Evolutionary conservation across 768 basidiomycete species (phyloP), one percentile per base, ranked within the genome.

Genomic region (Lactarius trivialis): DNA sequence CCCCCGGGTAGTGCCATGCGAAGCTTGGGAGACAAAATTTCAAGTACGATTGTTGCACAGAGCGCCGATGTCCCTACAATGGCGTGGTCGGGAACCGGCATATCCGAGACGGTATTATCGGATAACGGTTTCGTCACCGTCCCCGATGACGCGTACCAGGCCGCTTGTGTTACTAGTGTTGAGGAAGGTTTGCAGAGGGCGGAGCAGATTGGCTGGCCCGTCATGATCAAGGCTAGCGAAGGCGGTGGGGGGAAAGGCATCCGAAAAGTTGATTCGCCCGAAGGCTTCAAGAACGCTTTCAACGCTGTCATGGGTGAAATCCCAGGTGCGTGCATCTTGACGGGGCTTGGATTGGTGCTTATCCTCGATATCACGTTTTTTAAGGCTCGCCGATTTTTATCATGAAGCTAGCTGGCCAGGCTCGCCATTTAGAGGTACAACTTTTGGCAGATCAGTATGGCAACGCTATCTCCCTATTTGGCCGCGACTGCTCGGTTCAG

Each of bases 171-270:
- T 7, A 87, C 83, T 52, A 82, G 76, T 45, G 92, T 94, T 49
- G 93, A 93, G 72, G 87, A 97, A 66, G 97, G 97, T 24, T 72
- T 98, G 60, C 75, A 78, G 65, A 85, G 81, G 70, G 91, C 96
- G 0, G 87, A 93, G 72, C 76, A 85, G 71, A 97, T 99, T 55
- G 95, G 96, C 12, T 98, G 84, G 81, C 97, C 97, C 0, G 85
- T 99, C 65, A 99, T 99, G 97, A 98, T 99, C 79, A 99, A 99
- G 79, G 97, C 97, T 6, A 93, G 91, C 66, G 97, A 99, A 75
- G 97, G 97, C 67, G 97, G 97, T 68, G 97, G 97, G 74, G 97
- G 97, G 62, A 99, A 99, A 75, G 97, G 97, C 76, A 99, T 99
- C 63, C 82, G 97, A 58, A 98, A 91, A 77, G 97, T 99, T 32